Percentiles rank a stretch among this genome's conserved stretches.
Conservation (phyloP, 768 basidiomycete species). For the Rhizopogon vinicolor region DNA sequence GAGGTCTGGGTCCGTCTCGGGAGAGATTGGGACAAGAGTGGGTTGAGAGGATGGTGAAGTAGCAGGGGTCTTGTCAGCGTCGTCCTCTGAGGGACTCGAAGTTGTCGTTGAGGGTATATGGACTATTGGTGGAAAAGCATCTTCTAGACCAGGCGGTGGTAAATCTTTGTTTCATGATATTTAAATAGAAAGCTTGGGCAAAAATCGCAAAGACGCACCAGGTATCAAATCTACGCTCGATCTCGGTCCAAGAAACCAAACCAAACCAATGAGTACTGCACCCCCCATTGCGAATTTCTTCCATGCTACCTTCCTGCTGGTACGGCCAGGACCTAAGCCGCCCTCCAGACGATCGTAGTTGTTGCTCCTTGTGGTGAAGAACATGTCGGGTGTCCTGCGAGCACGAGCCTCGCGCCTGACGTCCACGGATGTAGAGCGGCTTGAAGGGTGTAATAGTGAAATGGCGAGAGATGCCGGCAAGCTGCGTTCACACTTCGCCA, state of each 20-base stretch:
- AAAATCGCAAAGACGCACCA: slow-evolving; percentile 18
- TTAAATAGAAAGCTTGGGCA: slow-evolving; percentile 16
- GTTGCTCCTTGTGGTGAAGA: slow-evolving; percentile 27
- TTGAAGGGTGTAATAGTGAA: slow-evolving; percentile 15
- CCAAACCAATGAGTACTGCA: slow-evolving; percentile 47
- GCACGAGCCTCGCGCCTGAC: slow-evolving; percentile 20
- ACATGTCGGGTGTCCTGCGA: slow-evolving; percentile 15
- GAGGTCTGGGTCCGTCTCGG: slow-evolving; percentile 72
- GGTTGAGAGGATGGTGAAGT: slow-evolving; percentile 2
- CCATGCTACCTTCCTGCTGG: slow-evolving; percentile 42
- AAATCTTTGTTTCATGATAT: slow-evolving; percentile 10
- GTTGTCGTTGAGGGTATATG: slow-evolving; percentile 9
- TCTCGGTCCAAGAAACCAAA: slow-evolving; percentile 64
- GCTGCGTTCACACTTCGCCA: background rate
- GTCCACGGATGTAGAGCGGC: slow-evolving; percentile 27
- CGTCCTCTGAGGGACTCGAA: background rate
- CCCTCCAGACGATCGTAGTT: slow-evolving; percentile 61
- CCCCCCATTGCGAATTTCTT: slow-evolving; percentile 65
- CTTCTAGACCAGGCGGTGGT: slow-evolving; percentile 14
- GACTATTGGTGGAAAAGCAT: slow-evolving; percentile 17
- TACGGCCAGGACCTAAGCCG: slow-evolving; percentile 48
- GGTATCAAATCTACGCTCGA: slow-evolving; percentile 8
- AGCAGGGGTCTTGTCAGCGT: background rate
- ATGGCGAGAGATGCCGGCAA: slow-evolving; percentile 10
- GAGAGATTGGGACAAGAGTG: slow-evolving; percentile 41